Percentiles rank a stretch among this genome's conserved stretches.
These are phyloP conservation scores for Solanum lycopersicoides DNA, from an alignment of 257 asterid genomes.

Conservation along the genomic window DNA sequence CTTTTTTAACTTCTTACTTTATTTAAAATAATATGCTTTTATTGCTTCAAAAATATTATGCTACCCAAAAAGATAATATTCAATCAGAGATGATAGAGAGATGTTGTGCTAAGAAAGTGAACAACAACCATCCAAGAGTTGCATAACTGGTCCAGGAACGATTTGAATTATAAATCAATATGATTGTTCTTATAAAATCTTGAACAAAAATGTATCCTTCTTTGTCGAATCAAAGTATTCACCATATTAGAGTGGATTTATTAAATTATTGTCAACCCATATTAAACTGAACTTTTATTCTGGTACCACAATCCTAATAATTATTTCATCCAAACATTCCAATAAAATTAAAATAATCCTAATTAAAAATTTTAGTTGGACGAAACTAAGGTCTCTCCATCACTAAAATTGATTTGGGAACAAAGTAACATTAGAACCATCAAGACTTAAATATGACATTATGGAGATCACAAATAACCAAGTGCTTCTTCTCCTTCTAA, in stretches of 20 bases:
- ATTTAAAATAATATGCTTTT: too few relatives aligned
- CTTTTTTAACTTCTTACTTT: too few relatives aligned
- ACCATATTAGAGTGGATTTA: constrained; percentile 2
- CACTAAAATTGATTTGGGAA: constrained; percentile 8
- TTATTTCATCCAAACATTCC: not conserved
- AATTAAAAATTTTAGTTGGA: constrained; percentile 9
- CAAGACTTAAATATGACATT: not conserved
- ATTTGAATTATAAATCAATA: not conserved
- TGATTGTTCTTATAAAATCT: not conserved
- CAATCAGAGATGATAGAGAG: too few relatives aligned
- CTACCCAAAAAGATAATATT: too few relatives aligned
- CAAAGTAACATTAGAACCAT: constrained; percentile 8
- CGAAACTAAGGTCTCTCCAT: constrained; percentile 10
- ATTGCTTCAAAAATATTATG: too few relatives aligned
- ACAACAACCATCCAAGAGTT: constrained; percentile 12
- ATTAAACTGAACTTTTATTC: not conserved
- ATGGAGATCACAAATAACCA: not conserved
- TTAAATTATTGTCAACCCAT: constrained; percentile 22
- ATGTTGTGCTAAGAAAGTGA: too few relatives aligned
- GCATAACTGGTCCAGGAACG: not conserved
- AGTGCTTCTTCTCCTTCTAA: too few relatives aligned
- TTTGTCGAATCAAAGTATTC: not conserved
- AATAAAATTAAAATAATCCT: constrained; percentile 7
- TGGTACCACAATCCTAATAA: not conserved
- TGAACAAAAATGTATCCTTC: constrained; percentile 2